Evolutionary conservation across 805 yeast species (phyloP), one percentile per base, ranked within the genome.

Genomic region (Candida stauntonica): DNA sequence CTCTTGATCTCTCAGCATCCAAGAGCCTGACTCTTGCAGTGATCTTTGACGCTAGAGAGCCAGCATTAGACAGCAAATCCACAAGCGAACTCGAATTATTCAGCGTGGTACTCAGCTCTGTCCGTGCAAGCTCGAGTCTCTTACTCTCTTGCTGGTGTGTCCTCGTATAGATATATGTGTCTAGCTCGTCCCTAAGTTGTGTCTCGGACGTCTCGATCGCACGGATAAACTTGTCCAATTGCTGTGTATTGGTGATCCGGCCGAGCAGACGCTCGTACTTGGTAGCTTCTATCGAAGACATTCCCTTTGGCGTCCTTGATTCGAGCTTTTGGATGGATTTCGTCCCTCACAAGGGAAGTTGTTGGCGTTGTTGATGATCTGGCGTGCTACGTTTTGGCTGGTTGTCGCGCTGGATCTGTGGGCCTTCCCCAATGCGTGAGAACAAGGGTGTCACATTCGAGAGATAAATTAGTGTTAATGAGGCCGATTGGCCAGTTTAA

Each of bases 1-100:
- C 85, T 27, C 83, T 72, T 5, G 70, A 64, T 44, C 81, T 76
- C 52, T 89, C 95, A 29, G 65, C 64, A 57, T 87, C 95, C 29
- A 86, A 65, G 3, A 78, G 58, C 39, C 82, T 70, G 41, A 89
- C 86, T 45, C 79, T 75, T 29, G 73, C 73, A 2, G 95, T 82
- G 36, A 89, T 74, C 13, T 73, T 66, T 27, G 71, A 65, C 6
- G 95, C 89, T 39, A 80, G 64, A 33, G 72, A 72, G 35, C 83
- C 78, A 1, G 94, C 82, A 29, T 71, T 65, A 5, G 77, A 63
- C 35, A 86, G 68, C 18, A 76, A 66, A 23, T 67, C 61, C 21
- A 74, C 68, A 41, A 85, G 62, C 3, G 73, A 67, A 35, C 77
- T 73, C 11, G 89, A 81, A 29, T 68, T 67, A 17, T 71, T 60